Percentiles rank a stretch among this genome's conserved stretches.
phyloP scores from a whole-genome alignment of 148 eudicot genomes.

The Amaranthus cruentus region DNA sequence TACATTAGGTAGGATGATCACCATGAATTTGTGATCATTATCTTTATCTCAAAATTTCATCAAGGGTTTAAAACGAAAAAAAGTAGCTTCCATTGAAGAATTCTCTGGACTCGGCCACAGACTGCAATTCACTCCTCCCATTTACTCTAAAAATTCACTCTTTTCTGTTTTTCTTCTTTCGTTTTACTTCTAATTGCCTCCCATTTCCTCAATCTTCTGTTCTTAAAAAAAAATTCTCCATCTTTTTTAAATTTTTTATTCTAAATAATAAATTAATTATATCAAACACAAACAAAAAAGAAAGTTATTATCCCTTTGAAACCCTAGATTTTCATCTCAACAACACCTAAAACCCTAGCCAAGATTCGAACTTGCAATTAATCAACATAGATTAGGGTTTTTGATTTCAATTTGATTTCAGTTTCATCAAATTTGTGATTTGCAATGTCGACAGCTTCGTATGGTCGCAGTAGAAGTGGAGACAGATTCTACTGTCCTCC shows the following conservation, averaged over 20 bases:
- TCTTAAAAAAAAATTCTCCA: not conserved
- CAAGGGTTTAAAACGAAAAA: not conserved
- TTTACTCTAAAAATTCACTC: not conserved
- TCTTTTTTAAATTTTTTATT: too few species aligned
- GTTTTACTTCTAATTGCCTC: not conserved
- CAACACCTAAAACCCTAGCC: constrained; percentile 23
- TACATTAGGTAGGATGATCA: too few species aligned
- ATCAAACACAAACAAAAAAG: too few species aligned
- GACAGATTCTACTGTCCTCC: constrained; percentile 73
- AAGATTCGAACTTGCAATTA: not conserved
- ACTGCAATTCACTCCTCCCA: not conserved
- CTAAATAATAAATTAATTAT: too few species aligned
- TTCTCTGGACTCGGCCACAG: not conserved
- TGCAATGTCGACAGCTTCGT: constrained; percentile 36
- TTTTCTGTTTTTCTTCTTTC: not conserved
- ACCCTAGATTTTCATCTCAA: constrained; percentile 8
- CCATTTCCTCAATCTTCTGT: constrained; percentile 3
- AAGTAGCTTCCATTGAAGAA: not conserved
- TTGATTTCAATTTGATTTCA: not conserved
- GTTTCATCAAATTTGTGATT: not conserved
- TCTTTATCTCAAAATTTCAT: too few species aligned
- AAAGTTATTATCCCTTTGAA: not conserved
- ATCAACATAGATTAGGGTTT: not conserved
- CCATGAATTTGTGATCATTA: too few species aligned
- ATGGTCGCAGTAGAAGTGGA: constrained; percentile 48